Base-by-base conservation (phyloP, 805 yeast genomes). In the Teunomyces kruisii region DNA sequence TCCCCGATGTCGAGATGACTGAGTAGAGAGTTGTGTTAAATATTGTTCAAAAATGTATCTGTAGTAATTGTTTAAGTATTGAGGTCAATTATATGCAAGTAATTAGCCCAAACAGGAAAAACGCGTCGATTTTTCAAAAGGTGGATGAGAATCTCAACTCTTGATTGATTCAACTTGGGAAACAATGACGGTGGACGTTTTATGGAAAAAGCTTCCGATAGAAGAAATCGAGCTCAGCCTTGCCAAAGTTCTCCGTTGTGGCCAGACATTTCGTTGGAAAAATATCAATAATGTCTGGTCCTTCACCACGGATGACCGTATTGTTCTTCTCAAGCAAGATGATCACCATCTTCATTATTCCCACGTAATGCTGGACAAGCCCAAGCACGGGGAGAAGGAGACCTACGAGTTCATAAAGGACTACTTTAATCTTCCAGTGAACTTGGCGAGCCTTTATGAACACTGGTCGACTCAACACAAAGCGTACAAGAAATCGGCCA, bases 181-280 rank as follows among this genome's bases (percentile, higher is more conserved):
- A 10, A 13, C 27, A 16, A 35, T 35, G 38, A 35, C 38, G 3
- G 28, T 35, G 9, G 38, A 35, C 3, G 17, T 41, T 9, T 38
- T 38, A 32, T 51, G 55, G 55, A 49, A 39, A 30, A 38, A 44
- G 17, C 31, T 51, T 6, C 41, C 51, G 9, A 42, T 51, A 9
- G 35, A 37, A 14, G 47, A 49, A 10, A 28, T 42, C 4, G 94
- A 88, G 52, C 67, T 87, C 1, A 64, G 75, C n/a, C 63, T 88
- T 3, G 63, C 81, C 3, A 78, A 80, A 32, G 91, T 88, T 0
- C 69, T 88, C 24, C 68, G 94, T 35, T 86, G 96, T 57, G 96
- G 96, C 1, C 96, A 88, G 66, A 83, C 95, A 0, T 88, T 88
- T 56, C 64, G 87, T 43, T 88, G 96, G 96, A 82, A 82, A 55